Conservation (phyloP, 2,329 filamentous ascomycete species). For the Cytospora leucostoma region DNA sequence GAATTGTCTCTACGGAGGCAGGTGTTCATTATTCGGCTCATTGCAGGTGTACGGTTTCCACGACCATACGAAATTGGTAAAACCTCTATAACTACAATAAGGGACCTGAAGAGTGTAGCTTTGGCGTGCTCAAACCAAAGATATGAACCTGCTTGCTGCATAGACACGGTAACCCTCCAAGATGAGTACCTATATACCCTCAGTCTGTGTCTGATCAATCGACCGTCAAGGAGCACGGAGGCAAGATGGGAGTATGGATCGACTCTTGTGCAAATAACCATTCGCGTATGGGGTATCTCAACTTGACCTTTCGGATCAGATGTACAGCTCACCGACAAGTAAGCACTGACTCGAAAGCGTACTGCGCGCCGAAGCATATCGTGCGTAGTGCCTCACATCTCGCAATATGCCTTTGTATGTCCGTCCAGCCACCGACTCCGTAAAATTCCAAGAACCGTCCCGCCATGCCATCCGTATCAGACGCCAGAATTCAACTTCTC, state of each 20-base stretch:
- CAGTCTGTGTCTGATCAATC: background rate
- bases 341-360: background rate
- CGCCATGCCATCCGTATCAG: background rate
- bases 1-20: background rate
- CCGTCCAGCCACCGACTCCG: conserved; percentile 6
- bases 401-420: background rate
- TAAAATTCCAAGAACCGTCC: background rate
- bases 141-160: background rate
- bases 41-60: no score
- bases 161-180: background rate
- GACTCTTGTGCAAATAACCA: conserved; percentile 3
- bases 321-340: conserved; percentile 12
- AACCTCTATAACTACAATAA: background rate
- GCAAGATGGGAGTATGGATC: background rate
- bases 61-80: no score
- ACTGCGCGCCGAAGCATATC: background rate
- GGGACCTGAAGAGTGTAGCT: background rate
- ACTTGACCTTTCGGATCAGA: background rate
- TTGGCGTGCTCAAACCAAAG: background rate
- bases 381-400: background rate
- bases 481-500: background rate
- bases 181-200: background rate
- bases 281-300: background rate
- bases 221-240: background rate
- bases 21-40: no score